phyloP scores from a whole-genome alignment of 1,284 basidiomycete genomes.

The Malassezia obtusa region DNA sequence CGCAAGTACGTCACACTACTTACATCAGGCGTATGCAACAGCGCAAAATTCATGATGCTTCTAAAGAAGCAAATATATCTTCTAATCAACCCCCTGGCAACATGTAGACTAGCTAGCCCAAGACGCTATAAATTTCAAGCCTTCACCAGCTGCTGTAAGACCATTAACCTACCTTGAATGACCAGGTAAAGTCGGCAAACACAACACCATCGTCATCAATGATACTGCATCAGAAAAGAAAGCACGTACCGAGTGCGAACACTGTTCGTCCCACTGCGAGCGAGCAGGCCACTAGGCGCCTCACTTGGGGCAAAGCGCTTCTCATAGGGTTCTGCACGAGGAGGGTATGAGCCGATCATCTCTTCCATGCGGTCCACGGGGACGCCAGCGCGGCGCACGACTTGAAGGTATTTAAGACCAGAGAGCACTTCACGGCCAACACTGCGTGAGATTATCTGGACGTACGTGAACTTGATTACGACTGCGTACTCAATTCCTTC shows the following conservation, averaged over 20 bases:
- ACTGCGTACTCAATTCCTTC: slow-evolving; percentile 63
- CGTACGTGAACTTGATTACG: slow-evolving; percentile 66
- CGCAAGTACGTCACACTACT: not conserved
- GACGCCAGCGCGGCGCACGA: slow-evolving; percentile 66
- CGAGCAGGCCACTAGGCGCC: slow-evolving; percentile 59
- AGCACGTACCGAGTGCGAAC: slow-evolving; percentile 55
- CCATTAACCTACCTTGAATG: slow-evolving; percentile 28
- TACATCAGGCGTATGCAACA: slow-evolving; percentile 8
- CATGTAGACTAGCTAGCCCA: not conserved
- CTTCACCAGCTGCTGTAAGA: not conserved
- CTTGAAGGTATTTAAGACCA: slow-evolving; percentile 65
- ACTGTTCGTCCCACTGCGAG: slow-evolving; percentile 62
- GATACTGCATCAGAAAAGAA: slow-evolving; percentile 50
- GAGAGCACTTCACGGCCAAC: slow-evolving; percentile 71
- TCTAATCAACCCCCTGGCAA: not conserved
- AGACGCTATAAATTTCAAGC: not conserved
- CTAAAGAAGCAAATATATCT: not conserved
- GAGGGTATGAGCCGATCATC: slow-evolving; percentile 78
- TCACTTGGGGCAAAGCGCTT: slow-evolving; percentile 50
- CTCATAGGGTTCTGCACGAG: slow-evolving; percentile 41
- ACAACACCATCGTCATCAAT: slow-evolving; percentile 67
- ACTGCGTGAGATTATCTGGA: slow-evolving; percentile 3
- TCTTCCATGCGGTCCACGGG: slow-evolving; percentile 76
- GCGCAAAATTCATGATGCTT: not conserved
- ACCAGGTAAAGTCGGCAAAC: slow-evolving; percentile 55